Evolutionary conservation across 208 protist species (phyloP).

Genomic region (Trypanosoma lewisi): DNA sequence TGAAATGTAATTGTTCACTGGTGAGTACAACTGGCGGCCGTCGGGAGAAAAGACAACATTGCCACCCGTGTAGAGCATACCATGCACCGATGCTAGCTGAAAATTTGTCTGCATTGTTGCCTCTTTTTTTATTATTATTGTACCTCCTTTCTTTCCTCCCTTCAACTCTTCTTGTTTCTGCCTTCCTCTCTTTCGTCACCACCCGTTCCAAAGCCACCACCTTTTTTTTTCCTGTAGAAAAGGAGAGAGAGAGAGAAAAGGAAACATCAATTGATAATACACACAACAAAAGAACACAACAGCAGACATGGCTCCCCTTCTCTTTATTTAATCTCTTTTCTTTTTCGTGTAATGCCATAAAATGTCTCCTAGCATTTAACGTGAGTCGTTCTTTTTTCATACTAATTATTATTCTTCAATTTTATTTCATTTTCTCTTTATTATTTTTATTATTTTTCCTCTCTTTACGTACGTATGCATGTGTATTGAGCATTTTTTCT

Average conservation of each 20-base stretch:
- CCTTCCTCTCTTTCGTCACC: not conserved
- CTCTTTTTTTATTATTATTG: slow-evolving; percentile 11
- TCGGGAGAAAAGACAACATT: slow-evolving; percentile 87
- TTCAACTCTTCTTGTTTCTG: not conserved
- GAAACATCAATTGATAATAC: no score
- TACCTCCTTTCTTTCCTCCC: slow-evolving; percentile 18
- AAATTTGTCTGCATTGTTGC: slow-evolving; percentile 69
- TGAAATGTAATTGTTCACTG: slow-evolving; percentile 88
- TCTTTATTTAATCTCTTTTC: not conserved
- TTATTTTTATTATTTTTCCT: no score
- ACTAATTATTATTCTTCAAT: no score
- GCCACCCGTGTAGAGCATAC: slow-evolving; percentile 91
- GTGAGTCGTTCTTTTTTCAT: no score
- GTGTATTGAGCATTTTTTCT: no score
- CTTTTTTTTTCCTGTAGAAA: not conserved
- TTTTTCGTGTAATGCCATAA: no score
- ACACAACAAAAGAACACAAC: no score
- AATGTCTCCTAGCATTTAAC: no score
- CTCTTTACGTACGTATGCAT: no score
- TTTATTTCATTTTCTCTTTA: no score
- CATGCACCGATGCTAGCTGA: slow-evolving; percentile 87
- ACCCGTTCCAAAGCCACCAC: not conserved
- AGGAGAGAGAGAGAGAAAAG: slow-evolving; percentile 1
- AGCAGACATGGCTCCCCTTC: not conserved
- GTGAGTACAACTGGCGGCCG: slow-evolving; percentile 78